Conservation (phyloP, 129 eudicot species). For the Arctium minus region DNA sequence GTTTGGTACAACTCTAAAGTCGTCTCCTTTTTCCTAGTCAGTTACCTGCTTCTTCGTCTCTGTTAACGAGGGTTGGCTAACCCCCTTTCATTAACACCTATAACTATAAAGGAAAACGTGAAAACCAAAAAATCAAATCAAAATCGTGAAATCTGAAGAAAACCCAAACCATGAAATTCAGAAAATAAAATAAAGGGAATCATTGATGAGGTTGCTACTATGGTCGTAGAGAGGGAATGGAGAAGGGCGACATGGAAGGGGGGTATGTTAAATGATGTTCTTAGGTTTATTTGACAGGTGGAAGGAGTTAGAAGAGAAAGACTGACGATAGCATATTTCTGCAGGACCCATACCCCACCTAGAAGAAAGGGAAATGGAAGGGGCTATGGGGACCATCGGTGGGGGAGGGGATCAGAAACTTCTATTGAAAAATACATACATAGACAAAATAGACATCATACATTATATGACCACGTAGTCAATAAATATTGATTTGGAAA, state of each 20-base stretch:
- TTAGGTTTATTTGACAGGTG: neutral
- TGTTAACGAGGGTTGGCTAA: too few species aligned
- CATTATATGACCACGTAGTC: neutral
- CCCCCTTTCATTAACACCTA: neutral
- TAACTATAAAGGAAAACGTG: neutral
- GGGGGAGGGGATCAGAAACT: neutral
- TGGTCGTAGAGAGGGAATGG: neutral
- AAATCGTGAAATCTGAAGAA: neutral
- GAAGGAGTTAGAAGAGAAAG: neutral
- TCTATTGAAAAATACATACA: neutral
- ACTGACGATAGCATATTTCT: neutral
- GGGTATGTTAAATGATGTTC: neutral
- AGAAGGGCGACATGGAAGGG: neutral
- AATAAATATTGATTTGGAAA: neutral
- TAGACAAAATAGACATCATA: neutral
- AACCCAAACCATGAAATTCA: neutral
- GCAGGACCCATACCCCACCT: neutral
- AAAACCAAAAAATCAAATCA: neutral
- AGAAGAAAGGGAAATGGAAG: neutral
- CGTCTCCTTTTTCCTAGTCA: neutral
- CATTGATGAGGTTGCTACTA: neutral
- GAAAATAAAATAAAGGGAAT: neutral
- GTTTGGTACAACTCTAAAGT: neutral
- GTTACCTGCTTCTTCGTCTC: too few species aligned
- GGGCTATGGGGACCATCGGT: neutral